A percentile compares a stretch with the other conserved stretches of the same genome.
These are phyloP conservation scores for Arctium minus DNA, from an alignment of 129 eudicot genomes.

Conservation along the genomic window DNA sequence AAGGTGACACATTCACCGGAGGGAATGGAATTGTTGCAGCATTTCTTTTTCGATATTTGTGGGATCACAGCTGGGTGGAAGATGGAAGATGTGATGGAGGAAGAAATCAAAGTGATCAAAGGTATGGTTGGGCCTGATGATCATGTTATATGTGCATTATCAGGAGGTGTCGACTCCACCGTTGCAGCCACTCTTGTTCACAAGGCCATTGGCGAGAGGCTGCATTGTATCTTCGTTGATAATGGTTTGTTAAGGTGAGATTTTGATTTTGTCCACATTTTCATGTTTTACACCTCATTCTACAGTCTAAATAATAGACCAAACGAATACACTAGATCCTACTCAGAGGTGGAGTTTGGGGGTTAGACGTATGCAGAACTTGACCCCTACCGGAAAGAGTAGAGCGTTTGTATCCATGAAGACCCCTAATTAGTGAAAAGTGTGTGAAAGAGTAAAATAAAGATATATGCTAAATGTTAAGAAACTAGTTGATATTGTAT, in stretches of 20 bases:
- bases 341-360: too few relatives aligned
- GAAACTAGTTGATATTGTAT: not conserved
- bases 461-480: too few relatives aligned
- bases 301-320: too few relatives aligned
- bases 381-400: too few relatives aligned
- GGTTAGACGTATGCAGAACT: too few relatives aligned
- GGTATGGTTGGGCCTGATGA: conserved; percentile 68
- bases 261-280: not conserved
- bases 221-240: conserved; percentile 90
- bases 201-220: conserved; percentile 88
- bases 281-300: not conserved
- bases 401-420: too few relatives aligned
- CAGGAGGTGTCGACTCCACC: conserved; percentile 97
- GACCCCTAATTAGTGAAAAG: too few relatives aligned
- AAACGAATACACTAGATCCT: not conserved
- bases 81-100: conserved; percentile 86
- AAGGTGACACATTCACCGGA: conserved; percentile 92
- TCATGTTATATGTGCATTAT: conserved; percentile 92
- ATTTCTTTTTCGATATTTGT: conserved; percentile 77
- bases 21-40: conserved; percentile 72
- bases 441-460: too few relatives aligned
- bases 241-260: conserved; percentile 84
- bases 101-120: conserved; percentile 67
- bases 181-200: conserved; percentile 98
- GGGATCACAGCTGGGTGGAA: conserved; percentile 80